Evolutionary conservation across 2,329 filamentous ascomycete species (phyloP).

Genomic region (Alternaria triticimaculans): DNA sequence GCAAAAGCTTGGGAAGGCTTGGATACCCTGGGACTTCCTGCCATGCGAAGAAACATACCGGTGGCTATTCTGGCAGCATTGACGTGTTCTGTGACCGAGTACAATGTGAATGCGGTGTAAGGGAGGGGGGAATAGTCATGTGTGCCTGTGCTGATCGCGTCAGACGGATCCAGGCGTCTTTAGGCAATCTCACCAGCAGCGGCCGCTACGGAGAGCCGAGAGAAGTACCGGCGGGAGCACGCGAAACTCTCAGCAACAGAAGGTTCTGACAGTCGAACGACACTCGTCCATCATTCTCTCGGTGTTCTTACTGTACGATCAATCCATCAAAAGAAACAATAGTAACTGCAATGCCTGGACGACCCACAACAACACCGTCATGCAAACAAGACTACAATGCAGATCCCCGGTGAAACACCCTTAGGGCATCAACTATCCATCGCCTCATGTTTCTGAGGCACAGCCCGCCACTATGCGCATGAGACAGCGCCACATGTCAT

Average conservation of each 20-base stretch:
- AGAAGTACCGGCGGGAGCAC: background rate
- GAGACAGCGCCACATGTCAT: background rate
- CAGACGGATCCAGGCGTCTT: background rate
- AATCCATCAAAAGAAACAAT: background rate
- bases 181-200: background rate
- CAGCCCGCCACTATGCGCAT: background rate
- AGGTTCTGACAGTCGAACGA: background rate
- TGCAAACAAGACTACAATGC: background rate
- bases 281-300: background rate
- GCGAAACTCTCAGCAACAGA: background rate
- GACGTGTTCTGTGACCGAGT: background rate
- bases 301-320: background rate
- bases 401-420: background rate
- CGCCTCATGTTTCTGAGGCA: background rate
- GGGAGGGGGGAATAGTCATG: background rate
- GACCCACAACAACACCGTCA: background rate
- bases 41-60: background rate
- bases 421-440: background rate
- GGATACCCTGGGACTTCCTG: conserved; percentile 1
- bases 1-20: conserved; percentile 16
- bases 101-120: background rate
- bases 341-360: background rate
- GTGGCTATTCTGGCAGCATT: background rate
- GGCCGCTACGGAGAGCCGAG: background rate
- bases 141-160: background rate